phyloP scores from a whole-genome alignment of 176 grass and related monocot species.

The Puya raimondii region DNA sequence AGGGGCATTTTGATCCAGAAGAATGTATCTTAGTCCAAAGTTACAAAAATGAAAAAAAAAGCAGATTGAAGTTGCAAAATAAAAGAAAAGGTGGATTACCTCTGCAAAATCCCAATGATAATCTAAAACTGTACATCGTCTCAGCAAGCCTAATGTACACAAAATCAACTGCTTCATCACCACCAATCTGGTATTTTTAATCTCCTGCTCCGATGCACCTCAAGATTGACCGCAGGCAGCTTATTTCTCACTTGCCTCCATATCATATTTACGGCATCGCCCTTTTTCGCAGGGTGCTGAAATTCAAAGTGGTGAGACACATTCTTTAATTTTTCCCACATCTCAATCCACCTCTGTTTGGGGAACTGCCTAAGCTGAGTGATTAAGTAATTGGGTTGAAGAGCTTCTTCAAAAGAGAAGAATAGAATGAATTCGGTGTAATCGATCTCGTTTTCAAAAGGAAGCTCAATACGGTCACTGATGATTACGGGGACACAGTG shows the following conservation, averaged over 20 bases:
- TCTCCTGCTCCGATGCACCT: constrained; percentile 65
- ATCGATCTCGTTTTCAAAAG: constrained; percentile 91
- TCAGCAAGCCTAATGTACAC: neutral
- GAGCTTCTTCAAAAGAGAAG: constrained; percentile 77
- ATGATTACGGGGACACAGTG: constrained; percentile 92
- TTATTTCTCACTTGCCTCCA: constrained; percentile 70
- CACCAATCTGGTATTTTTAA: constrained; percentile 84
- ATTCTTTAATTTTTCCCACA: constrained; percentile 69
- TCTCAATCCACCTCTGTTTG: constrained; percentile 62
- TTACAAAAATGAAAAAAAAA: no score
- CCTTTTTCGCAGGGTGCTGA: constrained; percentile 48
- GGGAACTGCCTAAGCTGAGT: constrained; percentile 52
- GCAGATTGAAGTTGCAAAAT: neutral
- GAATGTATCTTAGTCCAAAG: no score
- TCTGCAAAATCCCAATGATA: neutral
- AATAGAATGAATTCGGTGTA: constrained; percentile 80
- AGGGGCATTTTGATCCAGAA: no score
- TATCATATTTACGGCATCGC: constrained; percentile 80
- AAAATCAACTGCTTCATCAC: constrained; percentile 29
- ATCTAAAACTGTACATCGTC: neutral
- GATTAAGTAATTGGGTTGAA: constrained; percentile 57
- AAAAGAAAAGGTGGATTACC: neutral
- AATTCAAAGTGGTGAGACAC: constrained; percentile 69
- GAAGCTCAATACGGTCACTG: constrained; percentile 82
- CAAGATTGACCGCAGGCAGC: constrained; percentile 60